Conservation (phyloP, 2,329 filamentous ascomycete genomes). For the Pyrenochaeta sp. region DNA sequence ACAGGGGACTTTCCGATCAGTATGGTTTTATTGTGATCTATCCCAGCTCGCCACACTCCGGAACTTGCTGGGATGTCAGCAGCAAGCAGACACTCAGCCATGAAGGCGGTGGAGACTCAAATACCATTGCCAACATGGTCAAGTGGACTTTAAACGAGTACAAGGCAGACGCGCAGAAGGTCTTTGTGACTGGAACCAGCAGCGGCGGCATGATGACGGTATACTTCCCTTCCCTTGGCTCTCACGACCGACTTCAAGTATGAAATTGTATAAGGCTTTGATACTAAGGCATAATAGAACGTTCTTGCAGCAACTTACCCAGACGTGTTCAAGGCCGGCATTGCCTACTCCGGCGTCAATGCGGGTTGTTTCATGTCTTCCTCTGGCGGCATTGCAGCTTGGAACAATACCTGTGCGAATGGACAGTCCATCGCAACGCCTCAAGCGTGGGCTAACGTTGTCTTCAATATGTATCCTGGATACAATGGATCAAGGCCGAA, state of each 20-base stretch:
- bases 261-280: no score
- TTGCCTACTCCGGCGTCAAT: slow-evolving; percentile 62
- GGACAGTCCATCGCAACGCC: slow-evolving; percentile 58
- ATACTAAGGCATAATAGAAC: slow-evolving; percentile 35
- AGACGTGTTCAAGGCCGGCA: slow-evolving; percentile 62
- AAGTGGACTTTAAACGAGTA: slow-evolving; percentile 62
- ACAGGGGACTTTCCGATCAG: slow-evolving; percentile 61
- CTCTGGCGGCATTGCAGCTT: slow-evolving; percentile 54
- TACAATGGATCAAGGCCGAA: slow-evolving; percentile 61
- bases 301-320: slow-evolving; percentile 63
- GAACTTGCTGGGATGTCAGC: slow-evolving; percentile 68
- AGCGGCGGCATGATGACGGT: slow-evolving; percentile 67
- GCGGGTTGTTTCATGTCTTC: slow-evolving; percentile 63
- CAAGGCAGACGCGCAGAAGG: slow-evolving; percentile 58
- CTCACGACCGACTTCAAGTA: no score
- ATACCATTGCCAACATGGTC: slow-evolving; percentile 68
- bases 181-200: slow-evolving; percentile 65
- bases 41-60: slow-evolving; percentile 62
- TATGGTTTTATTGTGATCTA: slow-evolving; percentile 70
- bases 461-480: slow-evolving; percentile 58
- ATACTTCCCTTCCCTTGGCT: slow-evolving; percentile 23
- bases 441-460: slow-evolving; percentile 59
- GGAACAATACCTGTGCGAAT: slow-evolving; percentile 63
- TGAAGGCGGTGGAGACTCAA: slow-evolving; percentile 65
- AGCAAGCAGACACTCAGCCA: slow-evolving; percentile 64